Percentiles rank a stretch among this genome's conserved stretches.
phyloP scores from a whole-genome alignment of 257 asterid genomes.

The Salvia rosmarinus region DNA sequence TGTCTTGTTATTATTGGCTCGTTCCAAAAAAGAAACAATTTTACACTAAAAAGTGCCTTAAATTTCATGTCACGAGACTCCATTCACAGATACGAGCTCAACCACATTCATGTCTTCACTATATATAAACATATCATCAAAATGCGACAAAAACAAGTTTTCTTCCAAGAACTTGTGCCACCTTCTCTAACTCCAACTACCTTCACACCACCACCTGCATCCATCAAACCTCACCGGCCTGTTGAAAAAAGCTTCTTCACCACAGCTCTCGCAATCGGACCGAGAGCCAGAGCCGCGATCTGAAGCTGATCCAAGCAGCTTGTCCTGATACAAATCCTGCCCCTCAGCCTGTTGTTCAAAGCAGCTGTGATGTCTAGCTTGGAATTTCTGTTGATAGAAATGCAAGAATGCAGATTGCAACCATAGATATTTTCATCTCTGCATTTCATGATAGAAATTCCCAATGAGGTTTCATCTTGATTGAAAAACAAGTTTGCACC shows the following conservation, averaged over 20 bases:
- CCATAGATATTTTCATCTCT: constrained; percentile 47
- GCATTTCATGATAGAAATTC: constrained; percentile 47
- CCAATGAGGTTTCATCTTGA: constrained; percentile 38
- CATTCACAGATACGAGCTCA: not conserved
- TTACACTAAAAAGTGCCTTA: too few species aligned
- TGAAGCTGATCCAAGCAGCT: constrained; percentile 62
- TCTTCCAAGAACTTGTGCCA: not conserved
- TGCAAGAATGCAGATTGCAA: constrained; percentile 46
- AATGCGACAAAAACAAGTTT: not conserved
- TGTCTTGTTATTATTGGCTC: too few species aligned
- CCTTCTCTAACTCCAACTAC: not conserved
- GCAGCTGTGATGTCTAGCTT: constrained; percentile 41
- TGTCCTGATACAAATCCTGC: constrained; percentile 50
- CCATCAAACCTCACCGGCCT: constrained; percentile 25
- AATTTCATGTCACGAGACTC: too few species aligned
- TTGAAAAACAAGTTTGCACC: constrained; percentile 45
- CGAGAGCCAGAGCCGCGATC: constrained; percentile 51
- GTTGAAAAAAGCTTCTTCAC: constrained; percentile 36
- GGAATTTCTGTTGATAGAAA: constrained; percentile 43
- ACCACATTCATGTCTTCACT: not conserved
- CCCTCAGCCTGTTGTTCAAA: constrained; percentile 49
- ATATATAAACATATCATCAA: not conserved
- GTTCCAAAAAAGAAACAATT: too few species aligned
- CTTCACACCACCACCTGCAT: constrained; percentile 10
- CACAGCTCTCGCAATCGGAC: constrained; percentile 52